Conservation (phyloP, 129 eudicot genomes). For the Flaveria ramosissima region DNA sequence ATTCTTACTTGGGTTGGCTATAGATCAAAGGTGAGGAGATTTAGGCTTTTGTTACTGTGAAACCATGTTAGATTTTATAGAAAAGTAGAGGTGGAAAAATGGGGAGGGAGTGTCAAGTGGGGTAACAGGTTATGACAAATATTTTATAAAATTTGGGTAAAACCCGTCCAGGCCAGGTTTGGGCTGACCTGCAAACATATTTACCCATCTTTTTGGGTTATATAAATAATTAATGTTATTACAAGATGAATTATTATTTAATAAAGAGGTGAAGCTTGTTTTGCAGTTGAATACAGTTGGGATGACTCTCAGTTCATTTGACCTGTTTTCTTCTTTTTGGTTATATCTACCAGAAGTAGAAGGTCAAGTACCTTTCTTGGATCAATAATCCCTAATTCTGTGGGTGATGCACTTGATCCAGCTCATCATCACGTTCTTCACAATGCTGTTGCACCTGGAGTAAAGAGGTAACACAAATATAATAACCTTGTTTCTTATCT, state of each 20-base stretch:
- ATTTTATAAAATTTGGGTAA: neutral
- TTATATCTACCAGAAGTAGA: constrained; percentile 50
- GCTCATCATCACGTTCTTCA: constrained; percentile 85
- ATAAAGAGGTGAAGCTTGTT: neutral
- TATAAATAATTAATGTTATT: neutral
- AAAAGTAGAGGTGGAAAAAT: neutral
- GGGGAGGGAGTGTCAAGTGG: neutral
- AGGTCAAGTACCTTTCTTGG: constrained; percentile 70
- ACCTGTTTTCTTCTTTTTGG: neutral
- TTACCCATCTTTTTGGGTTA: neutral
- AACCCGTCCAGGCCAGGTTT: neutral
- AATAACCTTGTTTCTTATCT: neutral
- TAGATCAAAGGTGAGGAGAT: constrained; percentile 65
- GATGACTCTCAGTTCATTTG: neutral
- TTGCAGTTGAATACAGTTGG: neutral
- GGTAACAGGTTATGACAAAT: neutral
- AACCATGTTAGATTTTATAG: neutral
- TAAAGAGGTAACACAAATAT: constrained; percentile 58
- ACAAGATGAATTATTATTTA: neutral
- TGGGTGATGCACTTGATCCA: constrained; percentile 76
- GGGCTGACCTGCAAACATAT: neutral
- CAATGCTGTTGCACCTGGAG: constrained; percentile 79
- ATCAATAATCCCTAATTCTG: constrained; percentile 72
- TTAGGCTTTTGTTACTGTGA: constrained; percentile 9
- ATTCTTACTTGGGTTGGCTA: constrained; percentile 60